Conservation (phyloP, 2,329 filamentous ascomycete species). For the Fusarium irregulare region DNA sequence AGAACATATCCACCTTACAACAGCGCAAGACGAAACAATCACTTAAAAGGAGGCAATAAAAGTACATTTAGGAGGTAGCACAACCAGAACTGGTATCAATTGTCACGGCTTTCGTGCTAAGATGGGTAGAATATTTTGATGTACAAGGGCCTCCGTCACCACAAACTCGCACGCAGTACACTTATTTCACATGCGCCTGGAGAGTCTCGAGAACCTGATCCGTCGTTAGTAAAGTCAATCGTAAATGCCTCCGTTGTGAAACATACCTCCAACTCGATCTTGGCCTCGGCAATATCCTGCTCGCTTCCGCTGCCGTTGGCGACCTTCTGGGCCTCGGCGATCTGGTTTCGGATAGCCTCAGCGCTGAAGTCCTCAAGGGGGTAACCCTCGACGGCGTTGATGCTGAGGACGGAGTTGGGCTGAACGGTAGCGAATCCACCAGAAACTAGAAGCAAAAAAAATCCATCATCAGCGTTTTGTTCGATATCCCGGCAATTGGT, state of each 20-base stretch:
- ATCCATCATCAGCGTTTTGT: slow-evolving; percentile 42
- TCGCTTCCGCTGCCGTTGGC: slow-evolving; percentile 90
- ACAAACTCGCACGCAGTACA: slow-evolving; percentile 62
- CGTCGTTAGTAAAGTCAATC: slow-evolving; percentile 52
- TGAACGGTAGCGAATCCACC: slow-evolving; percentile 98
- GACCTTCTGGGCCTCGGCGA: slow-evolving; percentile 95
- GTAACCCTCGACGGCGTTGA: slow-evolving; percentile 97
- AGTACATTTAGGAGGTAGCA: slow-evolving; percentile 41
- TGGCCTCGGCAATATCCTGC: slow-evolving; percentile 97
- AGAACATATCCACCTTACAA: background rate
- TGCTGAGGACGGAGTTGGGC: slow-evolving; percentile 93
- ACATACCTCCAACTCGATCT: slow-evolving; percentile 95
- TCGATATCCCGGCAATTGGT: slow-evolving; percentile 1
- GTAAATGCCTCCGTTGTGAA: background rate
- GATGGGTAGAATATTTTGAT: slow-evolving; percentile 53
- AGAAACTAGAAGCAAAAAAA: slow-evolving; percentile 71
- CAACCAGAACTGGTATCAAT: slow-evolving; percentile 52
- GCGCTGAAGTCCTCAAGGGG: slow-evolving; percentile 95
- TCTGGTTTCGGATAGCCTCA: slow-evolving; percentile 89
- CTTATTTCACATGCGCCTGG: slow-evolving; percentile 83
- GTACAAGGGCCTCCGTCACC: slow-evolving; percentile 56
- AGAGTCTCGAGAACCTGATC: slow-evolving; percentile 83
- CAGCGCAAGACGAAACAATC: slow-evolving; percentile 33
- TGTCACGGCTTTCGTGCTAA: slow-evolving; percentile 52
- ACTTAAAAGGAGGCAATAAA: slow-evolving; percentile 29